These are phyloP conservation scores for Elsinoe batatas DNA, from an alignment of 2,329 filamentous ascomycete genomes.

Conservation along the genomic window DNA sequence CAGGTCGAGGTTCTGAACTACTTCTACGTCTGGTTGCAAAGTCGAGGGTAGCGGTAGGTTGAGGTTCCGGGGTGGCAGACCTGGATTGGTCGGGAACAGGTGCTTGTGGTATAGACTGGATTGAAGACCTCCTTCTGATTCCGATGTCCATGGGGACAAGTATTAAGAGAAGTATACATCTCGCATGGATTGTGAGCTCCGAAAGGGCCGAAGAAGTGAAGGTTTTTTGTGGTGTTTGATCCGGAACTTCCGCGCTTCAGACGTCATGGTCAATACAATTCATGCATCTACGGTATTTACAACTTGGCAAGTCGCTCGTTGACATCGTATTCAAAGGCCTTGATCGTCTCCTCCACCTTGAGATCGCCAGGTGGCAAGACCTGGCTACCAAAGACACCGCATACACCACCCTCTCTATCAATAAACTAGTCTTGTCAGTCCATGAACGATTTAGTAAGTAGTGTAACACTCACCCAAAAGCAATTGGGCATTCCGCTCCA, in stretches of 20 bases:
- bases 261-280: background rate
- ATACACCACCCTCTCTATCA: constrained; percentile 32
- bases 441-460: background rate
- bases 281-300: too few relatives aligned
- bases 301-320: constrained; percentile 24
- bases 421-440: constrained; percentile 19
- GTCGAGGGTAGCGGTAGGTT: background rate
- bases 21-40: constrained; percentile 8
- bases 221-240: background rate
- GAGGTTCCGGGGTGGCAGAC: background rate
- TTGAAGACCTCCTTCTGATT: constrained; percentile 3
- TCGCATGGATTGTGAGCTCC: background rate
- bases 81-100: background rate
- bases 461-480: constrained; percentile 32
- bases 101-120: background rate
- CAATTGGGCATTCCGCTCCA: constrained; percentile 41
- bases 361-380: constrained; percentile 34
- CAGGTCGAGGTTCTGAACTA: constrained; percentile 7
- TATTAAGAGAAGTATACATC: background rate
- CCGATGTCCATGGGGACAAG: background rate
- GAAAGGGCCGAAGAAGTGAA: background rate
- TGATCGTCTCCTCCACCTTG: constrained; percentile 27
- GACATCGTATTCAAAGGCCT: constrained; percentile 32
- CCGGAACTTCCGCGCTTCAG: background rate
- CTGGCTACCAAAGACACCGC: constrained; percentile 35